These are phyloP conservation scores for Diaporthe citriasiana DNA, from an alignment of 2,329 filamentous ascomycete species.

Conservation along the genomic window DNA sequence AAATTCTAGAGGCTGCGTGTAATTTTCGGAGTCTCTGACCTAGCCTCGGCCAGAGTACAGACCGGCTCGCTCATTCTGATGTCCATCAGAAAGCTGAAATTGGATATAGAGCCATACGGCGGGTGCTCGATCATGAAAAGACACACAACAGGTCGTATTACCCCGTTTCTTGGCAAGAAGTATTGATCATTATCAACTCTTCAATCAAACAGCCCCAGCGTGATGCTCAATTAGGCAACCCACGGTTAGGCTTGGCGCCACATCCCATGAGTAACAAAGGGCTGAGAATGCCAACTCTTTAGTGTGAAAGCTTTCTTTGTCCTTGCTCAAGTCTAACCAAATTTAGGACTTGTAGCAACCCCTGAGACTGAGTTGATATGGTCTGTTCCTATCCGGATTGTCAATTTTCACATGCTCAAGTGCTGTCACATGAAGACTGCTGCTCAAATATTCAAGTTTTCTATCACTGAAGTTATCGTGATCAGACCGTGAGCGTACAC, in stretches of 20 bases:
- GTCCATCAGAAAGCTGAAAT: no score
- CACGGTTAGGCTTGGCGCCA: neutral
- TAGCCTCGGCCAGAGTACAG: no score
- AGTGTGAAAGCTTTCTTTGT: neutral
- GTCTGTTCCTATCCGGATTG: neutral
- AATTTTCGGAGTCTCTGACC: no score
- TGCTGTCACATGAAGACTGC: conserved; percentile 1
- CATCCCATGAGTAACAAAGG: neutral
- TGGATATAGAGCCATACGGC: neutral
- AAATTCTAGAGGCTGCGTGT: no score
- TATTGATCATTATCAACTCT: no score
- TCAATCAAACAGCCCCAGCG: no score
- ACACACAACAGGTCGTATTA: neutral
- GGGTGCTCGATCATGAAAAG: neutral
- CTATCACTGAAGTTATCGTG: neutral
- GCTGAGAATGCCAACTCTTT: neutral
- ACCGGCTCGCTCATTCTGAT: no score
- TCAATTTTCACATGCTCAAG: conserved; percentile 5
- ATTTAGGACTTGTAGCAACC: neutral
- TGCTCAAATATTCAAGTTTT: neutral
- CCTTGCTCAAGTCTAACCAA: neutral
- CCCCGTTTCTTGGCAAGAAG: no score
- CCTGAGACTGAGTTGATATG: neutral
- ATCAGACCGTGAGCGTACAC: neutral
- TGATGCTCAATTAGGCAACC: no score